Percentiles rank a stretch among this genome's conserved stretches.
phyloP scores from a whole-genome alignment of 2,329 filamentous ascomycete genomes.

The Fragosphaeria purpurea region DNA sequence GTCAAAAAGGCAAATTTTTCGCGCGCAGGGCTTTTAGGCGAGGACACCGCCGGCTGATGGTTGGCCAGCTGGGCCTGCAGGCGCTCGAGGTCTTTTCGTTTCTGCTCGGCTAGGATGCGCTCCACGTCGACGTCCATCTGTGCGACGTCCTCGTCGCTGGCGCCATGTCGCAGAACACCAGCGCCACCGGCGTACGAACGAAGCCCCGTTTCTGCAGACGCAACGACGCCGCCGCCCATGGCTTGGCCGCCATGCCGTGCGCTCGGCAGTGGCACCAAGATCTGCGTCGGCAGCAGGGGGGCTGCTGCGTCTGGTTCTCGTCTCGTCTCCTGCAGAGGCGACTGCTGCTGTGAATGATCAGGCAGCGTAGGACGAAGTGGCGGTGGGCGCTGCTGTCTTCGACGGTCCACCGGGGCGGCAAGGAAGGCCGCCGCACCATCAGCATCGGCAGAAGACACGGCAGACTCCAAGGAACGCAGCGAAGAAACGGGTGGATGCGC shows the following conservation, averaged over 20 bases:
- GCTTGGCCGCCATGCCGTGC: constrained; percentile 6
- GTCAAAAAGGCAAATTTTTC: constrained; percentile 39
- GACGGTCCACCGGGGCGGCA: no score
- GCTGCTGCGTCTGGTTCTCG: background rate
- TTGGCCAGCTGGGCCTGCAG: constrained; percentile 33
- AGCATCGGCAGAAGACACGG: no score
- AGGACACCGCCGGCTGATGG: constrained; percentile 19
- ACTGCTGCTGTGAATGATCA: no score
- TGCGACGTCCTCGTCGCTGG: constrained; percentile 27
- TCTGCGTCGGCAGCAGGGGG: background rate
- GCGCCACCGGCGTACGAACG: no score
- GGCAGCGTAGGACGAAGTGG: no score
- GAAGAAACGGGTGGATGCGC: no score
- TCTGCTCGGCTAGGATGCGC: constrained; percentile 38
- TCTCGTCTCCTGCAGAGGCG: no score
- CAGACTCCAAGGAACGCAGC: no score
- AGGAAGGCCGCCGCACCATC: no score
- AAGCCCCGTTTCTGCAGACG: constrained; percentile 12
- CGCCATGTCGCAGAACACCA: no score
- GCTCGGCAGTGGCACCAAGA: constrained; percentile 6
- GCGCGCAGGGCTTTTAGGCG: constrained; percentile 31
- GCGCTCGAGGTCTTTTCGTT: constrained; percentile 36
- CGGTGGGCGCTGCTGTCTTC: no score
- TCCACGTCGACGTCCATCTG: constrained; percentile 38
- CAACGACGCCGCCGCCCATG: constrained; percentile 14